phyloP scores from a whole-genome alignment of 2,329 filamentous ascomycete species.

The Apiospora koreana region DNA sequence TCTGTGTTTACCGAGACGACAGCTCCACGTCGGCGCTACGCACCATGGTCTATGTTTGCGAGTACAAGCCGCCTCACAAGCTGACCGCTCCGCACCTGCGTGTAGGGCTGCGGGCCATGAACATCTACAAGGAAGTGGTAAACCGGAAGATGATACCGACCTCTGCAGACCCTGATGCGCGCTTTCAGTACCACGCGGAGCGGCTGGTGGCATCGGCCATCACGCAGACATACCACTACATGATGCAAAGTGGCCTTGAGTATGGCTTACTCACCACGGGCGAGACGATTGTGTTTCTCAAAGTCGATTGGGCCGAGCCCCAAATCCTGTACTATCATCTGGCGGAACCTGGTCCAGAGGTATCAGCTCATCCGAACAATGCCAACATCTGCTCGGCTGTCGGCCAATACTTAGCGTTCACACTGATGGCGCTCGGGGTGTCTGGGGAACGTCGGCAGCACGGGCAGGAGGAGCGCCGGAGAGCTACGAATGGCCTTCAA shows the following conservation, averaged over 20 bases:
- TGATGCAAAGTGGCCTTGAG: slow-evolving; percentile 45
- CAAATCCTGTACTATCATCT: slow-evolving; percentile 33
- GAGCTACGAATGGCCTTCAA: slow-evolving; percentile 14
- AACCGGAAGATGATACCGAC: slow-evolving; percentile 29
- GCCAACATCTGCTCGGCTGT: slow-evolving; percentile 27
- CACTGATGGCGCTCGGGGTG: slow-evolving; percentile 34
- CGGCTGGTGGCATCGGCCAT: slow-evolving; percentile 43
- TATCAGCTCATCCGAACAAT: slow-evolving; percentile 22
- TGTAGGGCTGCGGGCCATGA: slow-evolving; percentile 40
- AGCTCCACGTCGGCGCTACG: slow-evolving; percentile 13
- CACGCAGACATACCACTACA: slow-evolving; percentile 46
- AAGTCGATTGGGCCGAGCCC: slow-evolving; percentile 30
- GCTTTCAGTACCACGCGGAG: slow-evolving; percentile 37
- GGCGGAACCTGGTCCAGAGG: slow-evolving; percentile 29
- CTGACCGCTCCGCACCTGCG: slow-evolving; percentile 44
- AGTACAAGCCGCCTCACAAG: slow-evolving; percentile 52
- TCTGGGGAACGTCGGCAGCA: slow-evolving; percentile 35
- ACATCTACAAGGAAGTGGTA: slow-evolving; percentile 37
- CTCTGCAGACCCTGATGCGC: slow-evolving; percentile 29
- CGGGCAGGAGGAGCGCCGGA: slow-evolving; percentile 25
- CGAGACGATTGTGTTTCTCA: slow-evolving; percentile 47
- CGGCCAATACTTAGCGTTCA: slow-evolving; percentile 32
- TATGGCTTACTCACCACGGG: slow-evolving; percentile 45
- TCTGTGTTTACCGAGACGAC: no score
- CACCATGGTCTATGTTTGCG: slow-evolving; percentile 34